phyloP scores from a whole-genome alignment of 2,329 filamentous ascomycete genomes.

The Botrytis sinoallii region DNA sequence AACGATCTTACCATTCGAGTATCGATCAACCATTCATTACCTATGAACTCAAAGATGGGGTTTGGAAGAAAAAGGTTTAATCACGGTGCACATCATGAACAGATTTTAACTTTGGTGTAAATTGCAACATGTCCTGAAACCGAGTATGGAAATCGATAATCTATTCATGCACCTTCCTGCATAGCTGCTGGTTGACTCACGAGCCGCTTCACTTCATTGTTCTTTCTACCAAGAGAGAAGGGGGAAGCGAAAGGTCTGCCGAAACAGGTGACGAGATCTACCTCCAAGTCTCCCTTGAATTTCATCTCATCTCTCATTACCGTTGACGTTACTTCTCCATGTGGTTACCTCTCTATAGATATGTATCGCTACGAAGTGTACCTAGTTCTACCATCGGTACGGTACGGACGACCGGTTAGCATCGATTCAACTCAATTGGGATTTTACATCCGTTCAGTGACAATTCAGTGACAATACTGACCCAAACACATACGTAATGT shows the following conservation, averaged over 20 bases:
- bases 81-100: slow-evolving; percentile 9
- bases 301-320: not conserved
- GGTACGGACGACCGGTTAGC: not conserved
- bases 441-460: not conserved
- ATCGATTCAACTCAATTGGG: slow-evolving; percentile 3
- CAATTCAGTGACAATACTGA: not conserved
- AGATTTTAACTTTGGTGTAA: not conserved
- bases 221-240: not conserved
- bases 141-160: not conserved
- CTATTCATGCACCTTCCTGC: not conserved
- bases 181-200: not conserved
- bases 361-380: not conserved
- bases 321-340: not conserved
- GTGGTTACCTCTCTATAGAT: not conserved
- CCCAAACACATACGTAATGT: slow-evolving; percentile 7
- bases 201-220: not conserved
- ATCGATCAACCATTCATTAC: not conserved
- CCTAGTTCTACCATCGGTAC: not conserved
- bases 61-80: not conserved
- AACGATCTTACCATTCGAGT: slow-evolving; percentile 2
- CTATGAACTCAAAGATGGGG: not conserved
- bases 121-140: not conserved
- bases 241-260: not conserved
- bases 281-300: not conserved
- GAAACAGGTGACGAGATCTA: not conserved